A percentile compares a stretch with the other conserved stretches of the same genome.
These are phyloP conservation scores for Aegilops longissima DNA, from an alignment of 176 grass and related monocot species.

Conservation along the genomic window DNA sequence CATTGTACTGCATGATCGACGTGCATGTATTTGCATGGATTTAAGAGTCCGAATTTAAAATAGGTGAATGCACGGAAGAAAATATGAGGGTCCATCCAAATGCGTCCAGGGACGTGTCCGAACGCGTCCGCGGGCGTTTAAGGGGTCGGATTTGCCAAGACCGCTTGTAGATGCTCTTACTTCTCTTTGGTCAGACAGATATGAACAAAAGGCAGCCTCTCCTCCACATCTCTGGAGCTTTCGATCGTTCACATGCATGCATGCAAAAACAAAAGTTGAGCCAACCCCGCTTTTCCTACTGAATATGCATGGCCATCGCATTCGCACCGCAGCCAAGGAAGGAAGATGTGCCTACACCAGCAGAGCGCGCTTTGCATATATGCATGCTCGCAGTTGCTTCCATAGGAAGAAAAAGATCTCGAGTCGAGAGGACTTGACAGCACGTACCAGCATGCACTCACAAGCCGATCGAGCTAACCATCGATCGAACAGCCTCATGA, in stretches of 20 bases:
- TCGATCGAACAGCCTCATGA: conserved; percentile 42
- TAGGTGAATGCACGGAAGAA: too few relatives aligned
- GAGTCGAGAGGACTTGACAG: background rate
- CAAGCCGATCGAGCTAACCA: conserved; percentile 14
- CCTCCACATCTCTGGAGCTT: background rate
- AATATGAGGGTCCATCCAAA: too few relatives aligned
- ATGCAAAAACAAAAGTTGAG: background rate
- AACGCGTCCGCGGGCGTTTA: too few relatives aligned
- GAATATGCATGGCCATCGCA: background rate
- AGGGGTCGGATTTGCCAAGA: too few relatives aligned
- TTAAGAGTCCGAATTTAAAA: too few relatives aligned
- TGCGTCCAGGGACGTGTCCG: too few relatives aligned
- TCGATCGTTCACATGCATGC: background rate
- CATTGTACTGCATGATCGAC: too few relatives aligned
- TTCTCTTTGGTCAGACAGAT: background rate
- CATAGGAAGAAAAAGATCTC: conserved; percentile 40
- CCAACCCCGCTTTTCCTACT: background rate
- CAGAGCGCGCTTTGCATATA: background rate
- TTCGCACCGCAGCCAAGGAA: background rate
- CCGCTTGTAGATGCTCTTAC: too few relatives aligned
- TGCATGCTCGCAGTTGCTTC: conserved; percentile 22
- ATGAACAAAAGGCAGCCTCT: background rate
- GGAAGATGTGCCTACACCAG: background rate
- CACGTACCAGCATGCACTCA: conserved; percentile 31
- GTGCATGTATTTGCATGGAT: too few relatives aligned